Percentiles rank a stretch among this genome's conserved stretches.
Evolutionary conservation across 768 basidiomycete genomes (phyloP).

Genomic region (Mycena venus): DNA sequence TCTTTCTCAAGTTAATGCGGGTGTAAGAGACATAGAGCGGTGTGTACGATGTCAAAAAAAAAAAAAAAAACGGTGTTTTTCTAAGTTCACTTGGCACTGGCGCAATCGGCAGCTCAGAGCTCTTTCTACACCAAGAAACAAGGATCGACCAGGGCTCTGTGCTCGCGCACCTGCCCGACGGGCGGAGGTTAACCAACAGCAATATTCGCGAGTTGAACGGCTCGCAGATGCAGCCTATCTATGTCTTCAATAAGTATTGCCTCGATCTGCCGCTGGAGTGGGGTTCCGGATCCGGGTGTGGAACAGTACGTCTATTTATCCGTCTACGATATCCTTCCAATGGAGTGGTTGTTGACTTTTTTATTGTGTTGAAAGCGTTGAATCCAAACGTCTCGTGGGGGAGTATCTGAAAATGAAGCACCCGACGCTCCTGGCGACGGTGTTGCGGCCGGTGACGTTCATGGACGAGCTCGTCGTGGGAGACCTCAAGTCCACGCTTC

Average conservation of each 20-base stretch:
- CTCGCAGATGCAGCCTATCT: constrained; percentile 83
- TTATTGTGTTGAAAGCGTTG: constrained; percentile 20
- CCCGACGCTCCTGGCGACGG: constrained; percentile 10
- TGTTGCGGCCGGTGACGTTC: constrained; percentile 29
- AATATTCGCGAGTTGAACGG: constrained; percentile 85
- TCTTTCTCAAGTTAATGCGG: constrained; percentile 65
- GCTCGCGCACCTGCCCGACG: constrained; percentile 85
- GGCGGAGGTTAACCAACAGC: constrained; percentile 75
- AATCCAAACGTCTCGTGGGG: constrained; percentile 23
- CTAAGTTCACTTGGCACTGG: too few species aligned
- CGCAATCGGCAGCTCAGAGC: constrained; percentile 75
- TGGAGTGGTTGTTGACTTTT: too few species aligned
- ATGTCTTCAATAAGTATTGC: constrained; percentile 87
- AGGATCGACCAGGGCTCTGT: constrained; percentile 78
- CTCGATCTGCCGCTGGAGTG: constrained; percentile 74
- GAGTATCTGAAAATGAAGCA: constrained; percentile 8
- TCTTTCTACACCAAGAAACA: constrained; percentile 78
- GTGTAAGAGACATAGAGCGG: constrained; percentile 85
- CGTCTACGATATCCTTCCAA: neutral
- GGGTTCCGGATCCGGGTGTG: neutral
- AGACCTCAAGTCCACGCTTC: neutral
- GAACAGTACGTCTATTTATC: constrained; percentile 25
- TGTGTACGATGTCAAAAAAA: too few species aligned
- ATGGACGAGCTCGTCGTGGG: constrained; percentile 25
- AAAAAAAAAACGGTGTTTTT: too few species aligned